Conservation (phyloP, 805 yeast species). For the Candida verbasci region DNA sequence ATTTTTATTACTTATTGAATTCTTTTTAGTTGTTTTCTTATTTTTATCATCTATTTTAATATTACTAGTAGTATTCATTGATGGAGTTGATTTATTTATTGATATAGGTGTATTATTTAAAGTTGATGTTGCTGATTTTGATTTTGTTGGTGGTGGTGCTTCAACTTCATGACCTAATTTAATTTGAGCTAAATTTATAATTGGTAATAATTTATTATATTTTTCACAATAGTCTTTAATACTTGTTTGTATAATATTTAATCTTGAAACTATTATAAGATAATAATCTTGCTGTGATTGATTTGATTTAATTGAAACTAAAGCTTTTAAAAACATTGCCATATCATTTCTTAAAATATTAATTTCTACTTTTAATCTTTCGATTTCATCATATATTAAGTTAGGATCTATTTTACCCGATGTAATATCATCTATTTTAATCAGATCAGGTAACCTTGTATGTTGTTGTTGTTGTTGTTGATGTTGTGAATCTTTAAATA, state of each 20-base stretch:
- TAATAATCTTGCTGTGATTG: slow-evolving; percentile 35
- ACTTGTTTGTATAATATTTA: slow-evolving; percentile 33
- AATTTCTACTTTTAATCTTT: slow-evolving; percentile 38
- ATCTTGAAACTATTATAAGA: slow-evolving; percentile 29
- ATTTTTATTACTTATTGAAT: slow-evolving; percentile 2
- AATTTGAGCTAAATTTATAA: slow-evolving; percentile 47
- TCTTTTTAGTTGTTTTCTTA: slow-evolving; percentile 2
- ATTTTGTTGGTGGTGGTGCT: slow-evolving; percentile 21
- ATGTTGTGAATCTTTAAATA: too few relatives aligned
- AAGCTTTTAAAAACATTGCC: slow-evolving; percentile 32
- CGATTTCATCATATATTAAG: slow-evolving; percentile 41
- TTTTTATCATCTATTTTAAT: neutral
- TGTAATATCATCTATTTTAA: slow-evolving; percentile 40
- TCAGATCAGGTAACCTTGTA: slow-evolving; percentile 24
- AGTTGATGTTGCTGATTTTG: slow-evolving; percentile 2
- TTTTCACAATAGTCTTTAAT: slow-evolving; percentile 41
- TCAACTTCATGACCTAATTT: slow-evolving; percentile 50
- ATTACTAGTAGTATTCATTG: neutral
- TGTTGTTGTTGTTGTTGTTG: neutral
- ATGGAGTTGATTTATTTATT: slow-evolving; percentile 5
- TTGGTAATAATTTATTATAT: slow-evolving; percentile 45
- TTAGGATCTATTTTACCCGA: slow-evolving; percentile 38
- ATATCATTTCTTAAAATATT: slow-evolving; percentile 39
- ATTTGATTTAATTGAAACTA: slow-evolving; percentile 29
- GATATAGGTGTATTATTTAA: slow-evolving; percentile 5